Base-by-base conservation (phyloP, 257 asterid genomes). In the Nicotiana tomentosiformis region DNA sequence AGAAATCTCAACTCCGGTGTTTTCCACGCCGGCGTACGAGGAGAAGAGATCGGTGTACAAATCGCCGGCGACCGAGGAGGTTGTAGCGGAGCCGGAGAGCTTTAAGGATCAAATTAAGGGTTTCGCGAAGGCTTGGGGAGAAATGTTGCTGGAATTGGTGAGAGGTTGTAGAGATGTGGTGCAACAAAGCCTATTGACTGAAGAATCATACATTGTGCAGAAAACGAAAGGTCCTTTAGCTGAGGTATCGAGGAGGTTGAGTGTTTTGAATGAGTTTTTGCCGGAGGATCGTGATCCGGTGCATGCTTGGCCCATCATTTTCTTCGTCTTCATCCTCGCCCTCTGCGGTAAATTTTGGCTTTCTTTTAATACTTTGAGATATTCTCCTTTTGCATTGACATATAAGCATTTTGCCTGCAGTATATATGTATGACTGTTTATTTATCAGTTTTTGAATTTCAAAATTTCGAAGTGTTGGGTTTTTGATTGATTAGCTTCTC, bases 281-380 rank as follows among this genome's bases (percentile, higher is more conserved):
- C 99, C 99, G 35, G 99, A 95, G 76, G 99, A 95, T 89, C 96
- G 97, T 78, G 92, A 93, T 88, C 99, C 99, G 7, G 69, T 86
- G 37, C 97, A 90, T 84, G 95, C 91, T 46, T 95, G 97, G 97
- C 82, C 91, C 8, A 89, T 95, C 77, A 87, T 95, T 18, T 82
- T 93, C 87, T 86, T 89, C 86, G 97, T 95, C 51, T 90, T 89
- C 77, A 3, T 93, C 64, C 86, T 95, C 32, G 89, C 97, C 55
- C 86, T 95, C n/a, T 85, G 94, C 29, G 99, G 99, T 95, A 88
- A 66, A 7, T 14, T 35, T 61, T 5, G 26, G 20, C 18, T 74
- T 32, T 74, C 6, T 23, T 7, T 74, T 49, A 49, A 17, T 49
- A 74, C 15, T 74, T 74, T 74, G 62, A 49, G 43, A 1, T 6